Conservation (phyloP, 352 stramenopile species). For the Pilasporangium apinafurcum region DNA sequence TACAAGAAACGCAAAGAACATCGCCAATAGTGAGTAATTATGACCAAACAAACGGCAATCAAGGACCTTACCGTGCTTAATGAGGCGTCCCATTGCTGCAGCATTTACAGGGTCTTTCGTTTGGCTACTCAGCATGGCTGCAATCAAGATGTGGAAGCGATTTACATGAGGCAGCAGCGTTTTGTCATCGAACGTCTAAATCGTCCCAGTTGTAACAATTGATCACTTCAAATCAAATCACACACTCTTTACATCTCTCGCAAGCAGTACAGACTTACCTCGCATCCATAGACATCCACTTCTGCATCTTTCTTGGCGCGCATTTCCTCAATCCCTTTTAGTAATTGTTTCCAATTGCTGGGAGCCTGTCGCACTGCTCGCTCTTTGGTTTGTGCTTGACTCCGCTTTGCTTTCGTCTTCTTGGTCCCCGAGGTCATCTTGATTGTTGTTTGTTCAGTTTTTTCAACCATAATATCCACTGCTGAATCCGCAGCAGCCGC, state of each 20-base stretch:
- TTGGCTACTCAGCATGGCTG: slow-evolving; percentile 96
- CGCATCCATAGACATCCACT: slow-evolving; percentile 66
- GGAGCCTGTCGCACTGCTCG: slow-evolving; percentile 13
- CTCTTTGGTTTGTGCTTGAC: slow-evolving; percentile 4
- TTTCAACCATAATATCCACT: slow-evolving; percentile 5
- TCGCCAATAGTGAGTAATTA: neutral
- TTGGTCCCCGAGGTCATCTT: slow-evolving; percentile 6
- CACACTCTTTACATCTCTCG: too few species aligned
- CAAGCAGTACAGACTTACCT: slow-evolving; percentile 19
- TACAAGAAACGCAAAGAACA: slow-evolving; percentile 2
- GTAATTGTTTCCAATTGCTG: slow-evolving; percentile 44
- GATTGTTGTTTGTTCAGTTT: slow-evolving; percentile 4
- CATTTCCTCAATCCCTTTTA: slow-evolving; percentile 63
- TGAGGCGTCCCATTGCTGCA: slow-evolving; percentile 63
- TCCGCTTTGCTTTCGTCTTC: slow-evolving; percentile 15
- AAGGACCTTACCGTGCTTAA: slow-evolving; percentile 37
- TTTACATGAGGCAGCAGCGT: slow-evolving; percentile 29
- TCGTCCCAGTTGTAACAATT: neutral
- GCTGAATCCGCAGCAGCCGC: neutral
- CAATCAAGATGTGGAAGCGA: slow-evolving; percentile 92
- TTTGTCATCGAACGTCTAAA: slow-evolving; percentile 33
- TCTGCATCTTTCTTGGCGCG: slow-evolving; percentile 49
- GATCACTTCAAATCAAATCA: neutral
- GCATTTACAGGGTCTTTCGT: slow-evolving; percentile 94
- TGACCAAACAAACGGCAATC: neutral